Conservation (phyloP, 345 rosid genomes). For the Linum tenue region DNA sequence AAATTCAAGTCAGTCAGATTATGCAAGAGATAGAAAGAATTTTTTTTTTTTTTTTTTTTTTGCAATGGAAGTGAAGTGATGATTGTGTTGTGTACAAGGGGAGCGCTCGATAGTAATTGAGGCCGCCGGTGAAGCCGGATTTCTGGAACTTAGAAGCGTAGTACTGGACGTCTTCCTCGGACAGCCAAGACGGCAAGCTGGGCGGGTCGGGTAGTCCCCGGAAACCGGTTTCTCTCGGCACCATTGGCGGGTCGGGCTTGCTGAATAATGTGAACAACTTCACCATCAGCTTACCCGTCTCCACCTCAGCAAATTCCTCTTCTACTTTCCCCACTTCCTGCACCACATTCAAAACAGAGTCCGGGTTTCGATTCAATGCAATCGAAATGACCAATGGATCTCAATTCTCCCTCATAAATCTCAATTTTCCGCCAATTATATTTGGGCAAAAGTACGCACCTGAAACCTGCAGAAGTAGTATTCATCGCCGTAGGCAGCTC, state of each 20-base stretch:
- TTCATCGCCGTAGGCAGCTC: not conserved
- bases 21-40: no score
- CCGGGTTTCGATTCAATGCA: not conserved
- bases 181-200: slow-evolving; percentile 62
- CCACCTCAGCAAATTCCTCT: slow-evolving; percentile 62
- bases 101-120: slow-evolving; percentile 56
- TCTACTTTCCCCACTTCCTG: slow-evolving; percentile 69
- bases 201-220: slow-evolving; percentile 40
- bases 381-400: not conserved
- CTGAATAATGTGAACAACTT: slow-evolving; percentile 30
- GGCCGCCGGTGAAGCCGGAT: slow-evolving; percentile 72
- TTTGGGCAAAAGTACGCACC: not conserved
- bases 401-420: not conserved
- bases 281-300: slow-evolving; percentile 36
- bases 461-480: slow-evolving; percentile 7
- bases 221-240: slow-evolving; percentile 51
- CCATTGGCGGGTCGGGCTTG: slow-evolving; percentile 37
- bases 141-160: slow-evolving; percentile 49
- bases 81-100: not conserved
- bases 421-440: not conserved
- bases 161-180: slow-evolving; percentile 51
- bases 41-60: no score
- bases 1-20: no score
- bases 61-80: no score
- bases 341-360: not conserved